Evolutionary conservation across 306 rosid species (phyloP), one percentile per base, ranked within the genome.

Genomic region (Quercus robur): DNA sequence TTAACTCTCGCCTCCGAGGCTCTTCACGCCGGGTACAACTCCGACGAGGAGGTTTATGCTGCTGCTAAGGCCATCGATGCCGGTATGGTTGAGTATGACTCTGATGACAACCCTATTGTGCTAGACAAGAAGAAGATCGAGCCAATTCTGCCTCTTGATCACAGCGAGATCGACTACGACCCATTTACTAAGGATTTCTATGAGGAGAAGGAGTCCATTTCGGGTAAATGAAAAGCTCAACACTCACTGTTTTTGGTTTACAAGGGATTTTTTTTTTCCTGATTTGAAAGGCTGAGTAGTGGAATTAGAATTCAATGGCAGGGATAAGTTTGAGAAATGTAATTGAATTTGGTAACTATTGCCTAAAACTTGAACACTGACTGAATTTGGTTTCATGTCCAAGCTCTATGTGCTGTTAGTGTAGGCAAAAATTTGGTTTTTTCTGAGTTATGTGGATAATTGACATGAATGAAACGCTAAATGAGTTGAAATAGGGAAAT

Each of bases 61-160:
- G 99, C 99, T 10, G 99, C 99, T 0, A 95, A 95, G 81, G 98
- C 97, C 5, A 92, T 95, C 3, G 99, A 95, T 59, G 99, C 98
- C 10, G 99, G 98, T 59, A 38, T 89, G 94, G 1, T 95, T 19
- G 99, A 95, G 85, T 95, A 95, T 68, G 98, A 95, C 82, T 91
- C 98, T 6, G 99, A 95, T 63, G 99, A 95, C 81, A 95, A 95
- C 81, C 92, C 94, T 35, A 61, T 93, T 28, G 86, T 95, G 76
- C 1, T 87, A 10, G 99, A 95, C 59, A 93, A 87, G 90, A 95
- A 84, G 91, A 91, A 89, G 76, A 95, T 95, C 77, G 99, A 95
- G 78, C 92, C 97, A 10, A 93, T 95, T 81, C 89, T 93, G 28
- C 79, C 98, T 77, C 90, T 95, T 5, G 99, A 95, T 84, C 99